These are phyloP conservation scores for Pichia kluyveri DNA, from an alignment of 805 yeast species.

Conservation along the genomic window DNA sequence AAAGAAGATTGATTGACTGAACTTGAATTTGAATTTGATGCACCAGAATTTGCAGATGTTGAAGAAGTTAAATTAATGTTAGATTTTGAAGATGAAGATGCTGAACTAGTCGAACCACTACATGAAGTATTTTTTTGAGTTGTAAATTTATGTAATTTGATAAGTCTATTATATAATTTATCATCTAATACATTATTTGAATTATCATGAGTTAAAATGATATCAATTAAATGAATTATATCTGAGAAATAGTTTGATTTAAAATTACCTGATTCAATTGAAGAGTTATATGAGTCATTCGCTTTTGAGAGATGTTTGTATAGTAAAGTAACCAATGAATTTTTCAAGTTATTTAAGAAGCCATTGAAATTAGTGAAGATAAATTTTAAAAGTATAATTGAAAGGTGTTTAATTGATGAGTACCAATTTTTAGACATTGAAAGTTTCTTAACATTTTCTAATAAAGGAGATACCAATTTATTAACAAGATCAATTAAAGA, in stretches of 20 bases:
- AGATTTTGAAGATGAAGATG: conserved; percentile 12
- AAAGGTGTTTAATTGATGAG: conserved; percentile 23
- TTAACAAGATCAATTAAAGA: conserved; percentile 23
- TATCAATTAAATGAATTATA: conserved; percentile 21
- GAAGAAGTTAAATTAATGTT: neutral
- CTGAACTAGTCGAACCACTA: conserved; percentile 14
- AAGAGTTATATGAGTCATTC: conserved; percentile 25
- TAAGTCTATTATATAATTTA: conserved; percentile 22
- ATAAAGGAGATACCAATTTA: conserved; percentile 16
- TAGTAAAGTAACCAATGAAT: conserved; percentile 17
- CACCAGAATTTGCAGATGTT: neutral
- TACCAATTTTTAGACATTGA: conserved; percentile 26
- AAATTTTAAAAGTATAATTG: conserved; percentile 21
- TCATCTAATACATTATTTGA: conserved; percentile 22
- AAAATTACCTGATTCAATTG: conserved; percentile 23
- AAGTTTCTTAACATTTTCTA: conserved; percentile 19
- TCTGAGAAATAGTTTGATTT: conserved; percentile 26
- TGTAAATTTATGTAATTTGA: conserved; percentile 21
- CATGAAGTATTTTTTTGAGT: conserved; percentile 13
- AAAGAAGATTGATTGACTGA: neutral
- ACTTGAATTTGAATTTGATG: neutral
- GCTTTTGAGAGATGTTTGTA: conserved; percentile 27
- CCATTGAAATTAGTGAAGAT: conserved; percentile 27
- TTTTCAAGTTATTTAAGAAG: conserved; percentile 25
- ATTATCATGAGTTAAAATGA: conserved; percentile 22